These are phyloP conservation scores for sunflower (Helianthus annuus) DNA, from an alignment of 129 eudicot species.

Conservation along the genomic window HanXRQr2.0-SUNRISE NC_035437.2:126930778-126931277, in stretches of 20 bases:
- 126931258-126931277: too few species aligned
- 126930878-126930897: slow-evolving; percentile 76
- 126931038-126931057: slow-evolving; percentile 85
- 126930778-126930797: slow-evolving; percentile 74
- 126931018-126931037: slow-evolving; percentile 70
- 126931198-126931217: too few species aligned
- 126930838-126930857: slow-evolving; percentile 85
- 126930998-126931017: slow-evolving; percentile 78
- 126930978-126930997: slow-evolving; percentile 57
- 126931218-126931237: too few species aligned
- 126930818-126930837: slow-evolving; percentile 62
- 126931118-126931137: neutral
- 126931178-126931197: too few species aligned
- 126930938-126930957: neutral
- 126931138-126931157: neutral
- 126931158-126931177: too few species aligned
- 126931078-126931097: slow-evolving; percentile 53
- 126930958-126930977: neutral
- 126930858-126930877: slow-evolving; percentile 72
- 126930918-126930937: neutral
- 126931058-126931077: slow-evolving; percentile 80
- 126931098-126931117: neutral
- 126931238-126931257: too few species aligned
- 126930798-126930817: slow-evolving; percentile 66
- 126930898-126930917: slow-evolving; percentile 13